Evolutionary conservation across 345 rosid genomes (phyloP).

Genomic region (Trapa incisa): DNA sequence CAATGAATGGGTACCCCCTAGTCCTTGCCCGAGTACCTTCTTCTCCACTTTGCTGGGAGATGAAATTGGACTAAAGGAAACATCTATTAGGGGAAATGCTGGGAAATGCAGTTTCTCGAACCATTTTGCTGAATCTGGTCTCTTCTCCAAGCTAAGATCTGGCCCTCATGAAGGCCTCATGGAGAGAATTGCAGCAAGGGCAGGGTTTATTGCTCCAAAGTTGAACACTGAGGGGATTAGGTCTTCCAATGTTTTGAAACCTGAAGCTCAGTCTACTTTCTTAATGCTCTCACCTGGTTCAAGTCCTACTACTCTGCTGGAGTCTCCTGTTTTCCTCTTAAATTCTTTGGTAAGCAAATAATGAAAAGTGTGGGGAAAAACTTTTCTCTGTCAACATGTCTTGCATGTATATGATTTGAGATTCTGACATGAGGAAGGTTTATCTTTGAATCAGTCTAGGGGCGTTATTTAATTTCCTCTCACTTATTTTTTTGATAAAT

Average conservation of each 20-base stretch:
- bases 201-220: constrained; percentile 76
- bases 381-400: too few relatives aligned
- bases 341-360: constrained; percentile 47
- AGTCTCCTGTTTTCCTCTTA: constrained; percentile 74
- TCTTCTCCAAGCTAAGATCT: constrained; percentile 29
- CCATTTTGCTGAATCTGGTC: constrained; percentile 19
- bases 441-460: background rate
- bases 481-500: too few relatives aligned
- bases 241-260: constrained; percentile 36
- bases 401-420: too few relatives aligned
- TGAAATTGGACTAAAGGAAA: constrained; percentile 19
- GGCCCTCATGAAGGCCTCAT: constrained; percentile 50
- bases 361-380: background rate
- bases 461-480: too few relatives aligned
- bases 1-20: constrained; percentile 14
- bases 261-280: constrained; percentile 44
- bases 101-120: constrained; percentile 21
- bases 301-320: constrained; percentile 83
- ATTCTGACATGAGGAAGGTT: too few relatives aligned
- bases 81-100: constrained; percentile 13
- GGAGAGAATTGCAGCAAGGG: constrained; percentile 76
- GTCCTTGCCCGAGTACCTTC: constrained; percentile 47
- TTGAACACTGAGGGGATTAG: constrained; percentile 64
- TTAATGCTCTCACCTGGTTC: constrained; percentile 78
- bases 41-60: constrained; percentile 43